Base-by-base conservation (phyloP, 768 basidiomycete genomes). In the Steccherinum ochraceum region DNA sequence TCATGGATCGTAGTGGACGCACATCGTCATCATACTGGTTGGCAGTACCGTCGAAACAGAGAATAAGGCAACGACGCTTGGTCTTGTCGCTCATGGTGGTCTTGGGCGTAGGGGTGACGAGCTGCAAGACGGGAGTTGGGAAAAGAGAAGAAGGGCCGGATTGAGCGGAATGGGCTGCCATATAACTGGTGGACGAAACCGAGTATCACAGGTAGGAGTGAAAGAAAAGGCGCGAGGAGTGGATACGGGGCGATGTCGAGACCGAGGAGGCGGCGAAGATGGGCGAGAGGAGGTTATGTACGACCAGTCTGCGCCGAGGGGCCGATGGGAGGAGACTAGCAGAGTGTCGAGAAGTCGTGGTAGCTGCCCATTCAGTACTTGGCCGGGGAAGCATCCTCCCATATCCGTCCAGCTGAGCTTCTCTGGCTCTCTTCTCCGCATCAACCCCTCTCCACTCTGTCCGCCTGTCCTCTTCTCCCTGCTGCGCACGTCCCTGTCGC, bases 11-110 rank as follows among this genome's bases (percentile, higher is more conserved):
- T 16, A 12, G 25, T 21, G 26, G 21, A 52, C 77, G 24, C 54
- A 82, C 84, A 51, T 63, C 58, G 3, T 65, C 61, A 53, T 72
- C 66, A 54, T 77, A 86, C 56, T 80, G 72, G 49, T 71, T 70
- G 2, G 72, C 63, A 3, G 86, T 86, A 12, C 86, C 86, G 56
- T 88, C 86, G 58, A 88, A 88, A 63, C 82, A 85, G 20, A 87
- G 68, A 24, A 86, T 69, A 24, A 85, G 72, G 0, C 73, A 74
- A 25, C 78, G 74, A 10, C 72, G 59, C 40, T 57, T 53, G 23
- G 44, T 1, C 23, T 26, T 24, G 45, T 25, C 18, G 41, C 41
- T 19, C 41, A 35, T 35, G 30, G 30, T 35, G 7, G 30, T 7
- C 16, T 35, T 35, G 30, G 30, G 30, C 7, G 30, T 35, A 7